Evolutionary conservation across 2,329 filamentous ascomycete genomes (phyloP).

Genomic region (Talaromyces rugulosus): DNA sequence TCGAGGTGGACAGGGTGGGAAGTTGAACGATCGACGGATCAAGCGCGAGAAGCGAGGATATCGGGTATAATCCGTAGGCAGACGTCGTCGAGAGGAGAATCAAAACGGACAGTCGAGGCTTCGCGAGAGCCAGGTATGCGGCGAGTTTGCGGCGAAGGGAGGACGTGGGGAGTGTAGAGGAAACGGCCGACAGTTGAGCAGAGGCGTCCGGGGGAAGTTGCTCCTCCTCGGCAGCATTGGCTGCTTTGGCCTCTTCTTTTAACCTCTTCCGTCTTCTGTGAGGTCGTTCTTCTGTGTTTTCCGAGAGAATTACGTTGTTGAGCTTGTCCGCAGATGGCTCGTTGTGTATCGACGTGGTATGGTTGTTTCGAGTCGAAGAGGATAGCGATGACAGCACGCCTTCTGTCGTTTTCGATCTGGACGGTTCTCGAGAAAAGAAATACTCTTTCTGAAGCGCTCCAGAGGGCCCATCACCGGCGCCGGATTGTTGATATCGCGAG

Average conservation of each 20-base stretch:
- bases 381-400: constrained; percentile 19
- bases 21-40: constrained; percentile 61
- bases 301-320: constrained; percentile 16
- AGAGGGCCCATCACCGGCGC: constrained; percentile 22
- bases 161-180: constrained; percentile 52
- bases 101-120: constrained; percentile 86
- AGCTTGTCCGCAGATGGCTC: constrained; percentile 7
- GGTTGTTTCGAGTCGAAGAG: constrained; percentile 15
- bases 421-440: constrained; percentile 33
- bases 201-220: constrained; percentile 57
- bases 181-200: constrained; percentile 54
- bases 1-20: constrained; percentile 65
- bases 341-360: constrained; percentile 8
- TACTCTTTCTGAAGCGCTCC: constrained; percentile 33
- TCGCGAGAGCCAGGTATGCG: constrained; percentile 85
- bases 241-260: constrained; percentile 26
- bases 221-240: constrained; percentile 19
- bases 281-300: constrained; percentile 31
- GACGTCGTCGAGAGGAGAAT: constrained; percentile 88
- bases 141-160: constrained; percentile 66
- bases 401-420: constrained; percentile 17
- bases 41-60: constrained; percentile 78
- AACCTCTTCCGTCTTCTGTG: constrained; percentile 41
- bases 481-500: constrained; percentile 27
- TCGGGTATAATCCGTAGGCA: constrained; percentile 87